Base-by-base conservation (phyloP, 192 early-diverging fungal species). In the Linnemannia elongata region DNA sequence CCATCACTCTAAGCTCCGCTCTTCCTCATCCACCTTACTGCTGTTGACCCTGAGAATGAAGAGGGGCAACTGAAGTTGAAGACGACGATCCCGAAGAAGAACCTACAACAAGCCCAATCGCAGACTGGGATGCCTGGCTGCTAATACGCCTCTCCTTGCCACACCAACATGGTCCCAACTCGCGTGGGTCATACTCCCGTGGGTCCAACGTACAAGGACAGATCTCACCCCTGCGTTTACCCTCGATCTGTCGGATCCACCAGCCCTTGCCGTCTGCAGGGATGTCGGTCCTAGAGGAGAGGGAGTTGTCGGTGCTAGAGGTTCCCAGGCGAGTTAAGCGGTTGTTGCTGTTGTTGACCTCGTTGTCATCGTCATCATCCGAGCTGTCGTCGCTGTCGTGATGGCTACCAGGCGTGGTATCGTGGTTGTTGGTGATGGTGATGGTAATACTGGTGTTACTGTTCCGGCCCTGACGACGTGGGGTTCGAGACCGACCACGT, bases 171-270 rank as follows among this genome's bases (percentile, higher is more conserved):
- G 72, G 13, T n/a, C 41, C 75, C 27, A 44, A n/a, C 7, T 76
- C 69, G 13, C 27, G 10, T 38, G 72, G 15, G 35, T 13, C n/a
- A 27, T 20, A 24, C 15, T 20, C 33, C 27, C 36, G 57, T 33
- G 60, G 60, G 7, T 38, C 39, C 30, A 72, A 10, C 4, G 74
- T 79, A 38, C 82, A 84, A 0, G 82, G 82, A 27, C 82, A 84
- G 27, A 84, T 75, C 77, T 84, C 82, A 0, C 82, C 82, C 6
- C 77, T 57, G 6, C 78, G 74, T 44, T 74, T 86, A 36, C 77
- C 83, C 36, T 86, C 83, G 30, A 86, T 80, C 45, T 86, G 83
- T 3, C 77, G 77, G 35, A 86, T 74, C 83, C 83, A 86, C 83
- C 83, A 86, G 8, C 83, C 77, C 47, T 80, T 86, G 6, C 79